phyloP scores from a whole-genome alignment of 176 grass and related monocot genomes.

The Oryza meridionalis region DNA sequence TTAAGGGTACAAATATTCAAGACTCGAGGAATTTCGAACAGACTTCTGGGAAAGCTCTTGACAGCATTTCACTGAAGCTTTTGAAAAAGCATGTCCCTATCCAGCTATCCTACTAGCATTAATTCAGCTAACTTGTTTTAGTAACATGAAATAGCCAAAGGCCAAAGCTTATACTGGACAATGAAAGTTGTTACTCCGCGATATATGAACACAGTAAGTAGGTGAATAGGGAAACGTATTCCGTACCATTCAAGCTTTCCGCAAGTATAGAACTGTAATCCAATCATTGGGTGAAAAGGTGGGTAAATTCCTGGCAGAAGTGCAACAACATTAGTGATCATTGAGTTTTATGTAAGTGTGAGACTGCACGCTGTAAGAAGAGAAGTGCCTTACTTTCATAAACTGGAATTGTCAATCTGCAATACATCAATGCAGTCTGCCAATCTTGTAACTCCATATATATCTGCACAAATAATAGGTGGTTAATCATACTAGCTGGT shows the following conservation, averaged over 20 bases:
- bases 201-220: not conserved
- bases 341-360: not conserved
- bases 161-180: slow-evolving; percentile 7
- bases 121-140: not conserved
- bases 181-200: slow-evolving; percentile 22
- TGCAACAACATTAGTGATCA: slow-evolving; percentile 26
- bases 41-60: not conserved
- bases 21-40: not conserved
- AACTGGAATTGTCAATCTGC: slow-evolving; percentile 82
- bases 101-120: slow-evolving; percentile 3
- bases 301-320: slow-evolving; percentile 69
- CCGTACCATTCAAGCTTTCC: slow-evolving; percentile 92
- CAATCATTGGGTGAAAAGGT: slow-evolving; percentile 85
- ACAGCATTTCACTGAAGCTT: not conserved
- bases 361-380: not conserved
- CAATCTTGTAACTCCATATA: slow-evolving; percentile 87
- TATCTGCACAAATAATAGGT: slow-evolving; percentile 56
- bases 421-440: slow-evolving; percentile 71
- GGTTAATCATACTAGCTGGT: not conserved
- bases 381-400: slow-evolving; percentile 72
- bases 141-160: not conserved
- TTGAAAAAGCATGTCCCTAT: not conserved
- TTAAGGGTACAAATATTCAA: slow-evolving; percentile 1
- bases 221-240: slow-evolving; percentile 29
- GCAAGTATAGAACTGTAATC: slow-evolving; percentile 80